These are phyloP conservation scores for Artemisia argyi DNA, from an alignment of 129 eudicot genomes.

Conservation along the genomic window DNA sequence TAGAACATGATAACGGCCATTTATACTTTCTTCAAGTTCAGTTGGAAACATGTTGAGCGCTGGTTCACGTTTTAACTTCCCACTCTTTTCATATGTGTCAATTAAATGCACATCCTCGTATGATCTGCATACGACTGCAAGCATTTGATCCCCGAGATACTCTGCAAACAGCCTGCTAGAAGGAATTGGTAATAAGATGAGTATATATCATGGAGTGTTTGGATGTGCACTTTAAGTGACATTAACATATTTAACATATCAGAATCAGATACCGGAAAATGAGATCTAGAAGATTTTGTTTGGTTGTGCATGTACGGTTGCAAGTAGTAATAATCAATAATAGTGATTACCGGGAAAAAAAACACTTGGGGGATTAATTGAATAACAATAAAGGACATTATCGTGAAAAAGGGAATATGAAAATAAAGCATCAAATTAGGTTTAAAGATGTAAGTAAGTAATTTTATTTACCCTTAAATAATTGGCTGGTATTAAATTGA, in stretches of 20 bases:
- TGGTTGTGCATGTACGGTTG: neutral
- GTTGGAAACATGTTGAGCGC: constrained; percentile 41
- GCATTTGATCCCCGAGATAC: constrained; percentile 73
- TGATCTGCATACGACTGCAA: constrained; percentile 66
- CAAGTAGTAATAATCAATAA: neutral
- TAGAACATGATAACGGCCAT: constrained; percentile 43
- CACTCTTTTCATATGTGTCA: constrained; percentile 37
- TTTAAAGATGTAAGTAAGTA: neutral
- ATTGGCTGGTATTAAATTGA: neutral
- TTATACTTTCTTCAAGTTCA: constrained; percentile 27
- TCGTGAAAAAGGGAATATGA: neutral
- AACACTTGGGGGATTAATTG: neutral
- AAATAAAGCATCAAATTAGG: neutral
- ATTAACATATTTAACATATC: neutral
- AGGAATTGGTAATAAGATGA: constrained; percentile 7
- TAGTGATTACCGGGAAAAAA: neutral
- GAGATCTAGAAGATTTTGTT: neutral
- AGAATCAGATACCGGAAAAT: neutral
- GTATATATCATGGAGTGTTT: constrained; percentile 11
- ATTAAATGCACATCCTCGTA: constrained; percentile 35
- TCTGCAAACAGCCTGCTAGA: constrained; percentile 53
- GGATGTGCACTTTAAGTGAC: neutral
- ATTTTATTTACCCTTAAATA: neutral
- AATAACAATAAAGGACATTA: neutral
- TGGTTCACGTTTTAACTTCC: constrained; percentile 23